Evolutionary conservation across 305 asterid genomes (phyloP), one percentile per base, ranked within the genome.

Genomic region (Fraxinus sp.): DNA sequence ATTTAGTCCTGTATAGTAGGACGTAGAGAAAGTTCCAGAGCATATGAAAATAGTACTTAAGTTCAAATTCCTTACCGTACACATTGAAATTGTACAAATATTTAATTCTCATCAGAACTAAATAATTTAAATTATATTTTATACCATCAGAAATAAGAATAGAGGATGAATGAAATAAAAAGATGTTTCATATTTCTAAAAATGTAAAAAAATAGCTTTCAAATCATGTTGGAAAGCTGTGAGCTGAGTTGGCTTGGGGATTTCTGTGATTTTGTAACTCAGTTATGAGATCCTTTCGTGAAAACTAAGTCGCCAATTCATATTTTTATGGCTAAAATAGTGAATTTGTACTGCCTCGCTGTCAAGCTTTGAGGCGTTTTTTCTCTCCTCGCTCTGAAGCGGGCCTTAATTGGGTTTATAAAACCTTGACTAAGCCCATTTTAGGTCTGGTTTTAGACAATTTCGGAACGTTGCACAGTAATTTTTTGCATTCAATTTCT

Each of bases 1-100:
- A 35, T 59, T 78, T 81, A 46, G 77, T 62, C 76, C 16, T 46
- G 74, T 55, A 55, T 68, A 70, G 24, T 49, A 18, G 22, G 68
- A 84, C 68, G 18, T 26, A 36, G 13, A 33, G 80, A 26, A 52
- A 70, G 20, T 78, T 62, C 37, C 33, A 78, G 44, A 35, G 75
- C 75, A 13, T 70, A 14, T 30, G 18, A 66, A 26, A 66, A 24
- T 22, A 55, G 33, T 64, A 22, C 30, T 59, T 20, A 28, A 30
- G 41, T 70, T 16, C 75, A 28, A 70, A 32, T 28, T 20, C 22
- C 75, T 70, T 70, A 28, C 1, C 11, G 73, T 64, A 24, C 36
- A 64, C 5, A 26, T 26, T 64, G n/a, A 8, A 64, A 64, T 64
- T 22, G 74, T 66, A 26, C 16, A 28, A 66, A 66, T 7, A 66